Evolutionary conservation across 2,329 filamentous ascomycete genomes (phyloP), one percentile per base, ranked within the genome.

Genomic region (Onygenales sp.): DNA sequence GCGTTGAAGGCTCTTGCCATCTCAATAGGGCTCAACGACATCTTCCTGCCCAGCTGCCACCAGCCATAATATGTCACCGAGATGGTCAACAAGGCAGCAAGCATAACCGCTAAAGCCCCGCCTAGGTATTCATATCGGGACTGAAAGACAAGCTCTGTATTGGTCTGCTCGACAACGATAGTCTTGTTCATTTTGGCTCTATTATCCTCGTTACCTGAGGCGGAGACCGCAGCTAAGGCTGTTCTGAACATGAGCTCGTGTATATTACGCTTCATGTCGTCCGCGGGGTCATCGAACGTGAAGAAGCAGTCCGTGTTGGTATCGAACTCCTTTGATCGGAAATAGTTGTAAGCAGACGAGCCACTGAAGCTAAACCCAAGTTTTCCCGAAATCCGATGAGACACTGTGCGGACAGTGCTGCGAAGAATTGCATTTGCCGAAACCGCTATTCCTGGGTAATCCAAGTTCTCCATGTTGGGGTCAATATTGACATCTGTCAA

Each of bases 21-120:
- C 50, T 65, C 63, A 13, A 65, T 50, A 1, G 63, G 63, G 47
- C 58, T 63, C 14, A 65, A 51, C 10, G 61, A 58, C 14, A 61
- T 55, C 10, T 50, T 35, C 10, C 61, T 57, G n/a, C 62, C 63
- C 10, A 65, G 51, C 38, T 58, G 21, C 58, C 63, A 63, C 49
- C 55, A 64, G 7, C 60, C 57, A 46, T 55, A 55, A 54, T 59
- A 64, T 1, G 36, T 43, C 14, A 43, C 11, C 13, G 46, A 21
- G 11, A 49, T 11, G 32, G 31, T 7, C 27, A 38, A 27, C 13
- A 51, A 27, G 32, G 27, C 36, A 13, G 21, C 13, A 38, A 51
- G 36, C 35, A 35, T 14, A 9, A 51, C 48, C n/a, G 11, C 48
- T 9, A 38, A 14, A 4, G 48, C 48, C 9, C 32, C 48, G 21